These are phyloP conservation scores for Leccinum longicurvipes DNA, from an alignment of 768 basidiomycete genomes.

Conservation along the genomic window DNA sequence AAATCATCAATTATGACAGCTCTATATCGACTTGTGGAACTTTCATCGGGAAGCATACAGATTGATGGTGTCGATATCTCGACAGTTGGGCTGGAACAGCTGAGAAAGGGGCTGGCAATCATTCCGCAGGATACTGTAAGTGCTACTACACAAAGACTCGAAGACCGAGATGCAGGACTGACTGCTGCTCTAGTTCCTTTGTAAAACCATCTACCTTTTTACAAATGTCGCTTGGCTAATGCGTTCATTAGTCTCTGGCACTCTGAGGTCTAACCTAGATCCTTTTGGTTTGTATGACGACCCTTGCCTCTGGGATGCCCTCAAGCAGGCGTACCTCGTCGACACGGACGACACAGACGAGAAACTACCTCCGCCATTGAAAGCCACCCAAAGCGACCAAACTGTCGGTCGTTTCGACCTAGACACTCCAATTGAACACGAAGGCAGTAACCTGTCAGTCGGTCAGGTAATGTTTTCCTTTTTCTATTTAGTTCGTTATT, in stretches of 20 bases:
- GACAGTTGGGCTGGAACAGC: no score
- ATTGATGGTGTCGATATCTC: no score
- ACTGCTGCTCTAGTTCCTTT: conserved; percentile 32
- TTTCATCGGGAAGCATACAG: no score
- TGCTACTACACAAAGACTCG: neutral
- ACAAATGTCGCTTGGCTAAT: conserved; percentile 8
- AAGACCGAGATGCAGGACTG: neutral
- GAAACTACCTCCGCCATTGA: conserved; percentile 25
- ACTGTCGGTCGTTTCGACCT: conserved; percentile 62
- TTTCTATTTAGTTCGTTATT: neutral
- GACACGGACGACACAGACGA: conserved; percentile 50
- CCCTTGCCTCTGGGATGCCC: no score
- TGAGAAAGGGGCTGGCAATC: conserved; percentile 67
- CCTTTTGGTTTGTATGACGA: conserved; percentile 84
- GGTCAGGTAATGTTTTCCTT: conserved; percentile 43
- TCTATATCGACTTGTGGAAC: no score
- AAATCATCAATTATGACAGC: conserved; percentile 91
- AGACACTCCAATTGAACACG: conserved; percentile 81
- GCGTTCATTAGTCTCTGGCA: conserved; percentile 58
- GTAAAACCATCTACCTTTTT: conserved; percentile 20
- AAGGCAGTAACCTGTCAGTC: no score
- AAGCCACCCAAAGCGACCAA: conserved; percentile 37
- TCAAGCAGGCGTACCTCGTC: conserved; percentile 80
- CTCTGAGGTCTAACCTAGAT: conserved; percentile 83
- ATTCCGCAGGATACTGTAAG: conserved; percentile 70